Evolutionary conservation across 1,284 basidiomycete genomes (phyloP).

Genomic region (Flammula alnicola): DNA sequence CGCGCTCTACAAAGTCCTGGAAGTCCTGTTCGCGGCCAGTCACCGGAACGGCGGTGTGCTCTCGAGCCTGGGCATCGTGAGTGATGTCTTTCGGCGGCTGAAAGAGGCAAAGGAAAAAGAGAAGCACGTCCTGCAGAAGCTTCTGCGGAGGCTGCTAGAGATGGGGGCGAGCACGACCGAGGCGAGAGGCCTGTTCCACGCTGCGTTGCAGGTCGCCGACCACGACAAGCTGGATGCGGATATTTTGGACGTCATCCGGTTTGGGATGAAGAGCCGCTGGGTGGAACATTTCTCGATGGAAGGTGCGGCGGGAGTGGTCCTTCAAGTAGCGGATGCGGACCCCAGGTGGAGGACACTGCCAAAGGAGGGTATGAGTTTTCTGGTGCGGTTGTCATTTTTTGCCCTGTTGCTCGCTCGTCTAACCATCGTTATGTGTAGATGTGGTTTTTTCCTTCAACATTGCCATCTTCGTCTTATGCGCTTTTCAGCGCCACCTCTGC

Average conservation of each 20-base stretch:
- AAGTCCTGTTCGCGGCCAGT: constrained; percentile 57
- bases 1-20: constrained; percentile 62
- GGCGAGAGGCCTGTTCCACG: constrained; percentile 62
- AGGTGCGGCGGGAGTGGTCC: constrained; percentile 51
- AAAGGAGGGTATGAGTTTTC: constrained; percentile 66
- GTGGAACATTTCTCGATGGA: constrained; percentile 74
- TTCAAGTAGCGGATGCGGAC: constrained; percentile 20
- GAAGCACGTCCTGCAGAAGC: constrained; percentile 58
- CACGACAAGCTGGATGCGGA: constrained; percentile 59
- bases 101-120: constrained; percentile 46
- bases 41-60: constrained; percentile 74
- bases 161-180: constrained; percentile 70
- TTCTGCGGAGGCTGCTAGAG: constrained; percentile 67
- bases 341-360: constrained; percentile 51
- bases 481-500: constrained; percentile 27
- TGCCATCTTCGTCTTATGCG: constrained; percentile 42
- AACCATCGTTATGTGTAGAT: constrained; percentile 44
- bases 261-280: constrained; percentile 73
- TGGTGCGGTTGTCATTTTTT: constrained; percentile 47
- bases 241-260: constrained; percentile 68
- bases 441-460: constrained; percentile 70
- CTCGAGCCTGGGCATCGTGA: constrained; percentile 58
- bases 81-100: constrained; percentile 48
- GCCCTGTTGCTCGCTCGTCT: background rate
- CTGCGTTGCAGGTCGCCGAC: constrained; percentile 43